These are phyloP conservation scores for Prorocentrum cordatum DNA, from an alignment of 169 alveolate genomes.

Conservation along the genomic window DNA sequence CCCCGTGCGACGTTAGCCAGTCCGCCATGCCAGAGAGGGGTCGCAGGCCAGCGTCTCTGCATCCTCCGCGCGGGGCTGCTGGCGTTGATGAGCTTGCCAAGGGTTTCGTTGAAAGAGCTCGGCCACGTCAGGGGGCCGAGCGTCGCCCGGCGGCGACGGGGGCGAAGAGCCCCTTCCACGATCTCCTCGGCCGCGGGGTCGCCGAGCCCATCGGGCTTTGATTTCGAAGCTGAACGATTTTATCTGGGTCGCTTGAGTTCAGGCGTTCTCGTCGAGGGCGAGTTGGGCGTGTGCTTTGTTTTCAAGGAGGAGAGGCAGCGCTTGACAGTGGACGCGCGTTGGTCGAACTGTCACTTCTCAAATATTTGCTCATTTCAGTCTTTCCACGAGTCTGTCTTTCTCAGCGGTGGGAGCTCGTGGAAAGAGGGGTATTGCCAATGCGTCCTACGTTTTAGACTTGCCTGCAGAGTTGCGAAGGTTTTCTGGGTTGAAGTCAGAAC, in stretches of 20 bases:
- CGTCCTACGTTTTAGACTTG: background rate
- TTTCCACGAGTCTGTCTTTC: background rate
- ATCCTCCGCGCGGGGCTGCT: too few species aligned
- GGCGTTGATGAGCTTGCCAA: background rate
- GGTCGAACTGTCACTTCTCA: background rate
- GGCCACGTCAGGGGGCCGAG: background rate
- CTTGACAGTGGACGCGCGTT: background rate
- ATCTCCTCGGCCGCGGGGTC: background rate
- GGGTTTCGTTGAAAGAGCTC: background rate
- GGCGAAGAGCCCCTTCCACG: background rate
- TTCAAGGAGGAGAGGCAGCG: background rate
- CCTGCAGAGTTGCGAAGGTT: background rate
- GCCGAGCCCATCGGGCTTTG: background rate
- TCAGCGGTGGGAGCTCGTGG: background rate
- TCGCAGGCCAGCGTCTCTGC: background rate
- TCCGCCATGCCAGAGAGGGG: background rate
- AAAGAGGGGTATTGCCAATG: background rate
- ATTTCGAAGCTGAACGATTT: background rate
- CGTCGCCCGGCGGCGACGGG: background rate
- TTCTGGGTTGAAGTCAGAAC: too few species aligned
- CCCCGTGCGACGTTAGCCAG: background rate
- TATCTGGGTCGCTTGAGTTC: background rate
- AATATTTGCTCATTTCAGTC: background rate
- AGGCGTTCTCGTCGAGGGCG: background rate
- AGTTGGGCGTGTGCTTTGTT: background rate